Percentiles rank a stretch among this genome's conserved stretches.
Conservation (phyloP, 2,329 filamentous ascomycete species). For the Penicillium sumatraense region DNA sequence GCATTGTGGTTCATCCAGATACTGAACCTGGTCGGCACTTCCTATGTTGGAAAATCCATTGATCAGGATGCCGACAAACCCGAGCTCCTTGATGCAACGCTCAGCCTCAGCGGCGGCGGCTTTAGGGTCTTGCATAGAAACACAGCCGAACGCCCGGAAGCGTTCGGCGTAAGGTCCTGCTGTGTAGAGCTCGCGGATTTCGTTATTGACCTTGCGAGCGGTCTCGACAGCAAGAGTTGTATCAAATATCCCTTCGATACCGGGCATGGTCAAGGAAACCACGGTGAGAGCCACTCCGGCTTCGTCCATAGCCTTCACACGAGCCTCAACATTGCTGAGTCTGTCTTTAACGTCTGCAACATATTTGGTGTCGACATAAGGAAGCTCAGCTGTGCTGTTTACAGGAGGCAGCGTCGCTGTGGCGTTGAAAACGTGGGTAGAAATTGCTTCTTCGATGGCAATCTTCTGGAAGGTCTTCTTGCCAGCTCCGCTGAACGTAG, state of each 20-base stretch:
- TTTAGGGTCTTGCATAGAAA: neutral
- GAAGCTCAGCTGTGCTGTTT: neutral
- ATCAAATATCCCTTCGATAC: neutral
- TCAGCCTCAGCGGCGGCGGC: constrained; percentile 1
- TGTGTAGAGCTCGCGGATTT: neutral
- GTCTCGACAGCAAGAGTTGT: neutral
- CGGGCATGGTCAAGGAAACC: neutral
- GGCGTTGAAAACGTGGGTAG: neutral
- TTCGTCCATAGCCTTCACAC: neutral
- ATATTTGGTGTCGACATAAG: neutral
- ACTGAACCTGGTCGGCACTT: neutral
- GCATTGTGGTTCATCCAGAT: neutral
- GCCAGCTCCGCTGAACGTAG: neutral
- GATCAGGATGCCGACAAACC: constrained; percentile 60
- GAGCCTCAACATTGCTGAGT: neutral
- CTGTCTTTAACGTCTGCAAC: neutral
- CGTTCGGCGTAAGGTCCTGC: neutral
- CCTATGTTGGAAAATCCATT: constrained; percentile 1
- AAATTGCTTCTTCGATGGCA: neutral
- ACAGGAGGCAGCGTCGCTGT: neutral
- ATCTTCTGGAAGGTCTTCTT: neutral
- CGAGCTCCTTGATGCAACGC: constrained; percentile 56
- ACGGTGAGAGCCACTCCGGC: neutral
- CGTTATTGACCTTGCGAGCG: neutral
- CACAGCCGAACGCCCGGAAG: neutral